Conservation (phyloP, 306 rosid species). For the Prunus dulcis region DNA sequence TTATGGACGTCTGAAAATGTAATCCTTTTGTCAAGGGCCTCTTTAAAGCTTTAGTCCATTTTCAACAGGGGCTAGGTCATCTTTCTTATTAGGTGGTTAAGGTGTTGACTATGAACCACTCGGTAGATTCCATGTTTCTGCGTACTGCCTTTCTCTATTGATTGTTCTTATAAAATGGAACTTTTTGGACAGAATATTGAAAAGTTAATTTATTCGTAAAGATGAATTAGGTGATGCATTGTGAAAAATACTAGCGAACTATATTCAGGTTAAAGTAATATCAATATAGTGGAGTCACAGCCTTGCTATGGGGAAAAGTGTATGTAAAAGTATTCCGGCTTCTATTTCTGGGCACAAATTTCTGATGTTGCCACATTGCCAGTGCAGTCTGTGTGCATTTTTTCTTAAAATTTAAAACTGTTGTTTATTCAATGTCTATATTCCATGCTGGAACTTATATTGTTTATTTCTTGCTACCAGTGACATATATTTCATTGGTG, state of each 20-base stretch:
- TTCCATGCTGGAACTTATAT: constrained; percentile 9
- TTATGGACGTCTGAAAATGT: neutral
- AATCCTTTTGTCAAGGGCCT: neutral
- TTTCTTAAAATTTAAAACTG: no score
- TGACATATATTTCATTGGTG: constrained; percentile 98
- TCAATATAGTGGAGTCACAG: no score
- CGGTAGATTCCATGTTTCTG: neutral
- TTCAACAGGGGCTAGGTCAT: neutral
- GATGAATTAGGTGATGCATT: neutral
- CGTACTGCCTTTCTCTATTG: neutral
- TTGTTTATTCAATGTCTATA: no score
- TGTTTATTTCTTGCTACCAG: constrained; percentile 46
- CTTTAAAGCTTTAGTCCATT: neutral
- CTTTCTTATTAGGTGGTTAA: neutral
- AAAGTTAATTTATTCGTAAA: neutral
- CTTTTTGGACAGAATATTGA: neutral
- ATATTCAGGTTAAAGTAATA: no score
- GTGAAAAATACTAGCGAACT: neutral
- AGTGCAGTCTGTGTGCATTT: no score
- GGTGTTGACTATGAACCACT: neutral
- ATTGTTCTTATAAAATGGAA: neutral
- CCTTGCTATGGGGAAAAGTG: no score
- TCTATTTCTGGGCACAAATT: no score
- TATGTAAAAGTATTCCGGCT: no score
- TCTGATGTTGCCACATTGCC: no score